These are phyloP conservation scores for Perilla frutescens DNA, from an alignment of 257 asterid species.

Conservation along the genomic window DNA sequence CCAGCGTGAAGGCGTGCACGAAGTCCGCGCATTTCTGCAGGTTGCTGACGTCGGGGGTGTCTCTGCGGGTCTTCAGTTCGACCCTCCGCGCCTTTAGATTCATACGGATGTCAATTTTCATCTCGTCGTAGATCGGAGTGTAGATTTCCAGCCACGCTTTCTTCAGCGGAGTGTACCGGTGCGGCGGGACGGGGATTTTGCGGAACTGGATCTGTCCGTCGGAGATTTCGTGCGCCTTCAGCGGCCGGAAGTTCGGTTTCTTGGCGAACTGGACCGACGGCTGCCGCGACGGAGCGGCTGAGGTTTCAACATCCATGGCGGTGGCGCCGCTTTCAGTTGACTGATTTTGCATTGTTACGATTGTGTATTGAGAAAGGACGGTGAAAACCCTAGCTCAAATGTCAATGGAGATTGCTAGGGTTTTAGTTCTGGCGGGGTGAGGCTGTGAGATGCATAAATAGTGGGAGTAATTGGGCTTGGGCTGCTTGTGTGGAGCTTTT, in stretches of 20 bases:
- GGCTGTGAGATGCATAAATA: neutral
- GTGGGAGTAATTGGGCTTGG: neutral
- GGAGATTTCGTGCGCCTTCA: constrained; percentile 79
- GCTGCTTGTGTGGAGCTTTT: neutral
- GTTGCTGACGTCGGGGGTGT: constrained; percentile 87
- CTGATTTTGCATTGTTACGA: constrained; percentile 21
- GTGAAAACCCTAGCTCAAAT: constrained; percentile 33
- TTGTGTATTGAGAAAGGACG: neutral
- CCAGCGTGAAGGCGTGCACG: constrained; percentile 89
- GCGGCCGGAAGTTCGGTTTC: constrained; percentile 74
- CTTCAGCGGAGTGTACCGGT: constrained; percentile 84
- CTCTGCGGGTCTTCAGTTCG: constrained; percentile 82
- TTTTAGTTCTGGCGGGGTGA: neutral
- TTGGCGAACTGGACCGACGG: constrained; percentile 43
- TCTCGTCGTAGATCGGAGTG: constrained; percentile 69
- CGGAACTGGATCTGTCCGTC: constrained; percentile 80
- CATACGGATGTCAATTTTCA: constrained; percentile 89
- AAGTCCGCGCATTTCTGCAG: constrained; percentile 90
- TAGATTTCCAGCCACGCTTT: constrained; percentile 81
- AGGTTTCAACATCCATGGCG: constrained; percentile 57
- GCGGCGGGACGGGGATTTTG: constrained; percentile 69
- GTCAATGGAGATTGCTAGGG: constrained; percentile 20
- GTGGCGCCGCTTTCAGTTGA: constrained; percentile 20
- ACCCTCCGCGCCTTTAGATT: constrained; percentile 81
- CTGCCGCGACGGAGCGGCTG: constrained; percentile 21